Evolutionary conservation across 495 filamentous ascomycete species (phyloP).

Genomic region (Margaritispora aquatica): DNA sequence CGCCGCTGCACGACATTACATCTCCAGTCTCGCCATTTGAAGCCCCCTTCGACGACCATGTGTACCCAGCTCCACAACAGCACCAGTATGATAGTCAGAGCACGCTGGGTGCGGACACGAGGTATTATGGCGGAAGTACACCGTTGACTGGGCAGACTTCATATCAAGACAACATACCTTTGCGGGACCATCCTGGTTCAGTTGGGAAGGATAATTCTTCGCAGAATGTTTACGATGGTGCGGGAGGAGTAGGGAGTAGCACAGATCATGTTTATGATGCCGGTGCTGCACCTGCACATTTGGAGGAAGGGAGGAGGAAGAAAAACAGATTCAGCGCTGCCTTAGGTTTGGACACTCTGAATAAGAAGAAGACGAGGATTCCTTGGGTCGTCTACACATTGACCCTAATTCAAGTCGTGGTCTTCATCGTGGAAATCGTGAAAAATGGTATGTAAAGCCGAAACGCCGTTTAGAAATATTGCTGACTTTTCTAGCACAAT

Average conservation of each 20-base stretch:
- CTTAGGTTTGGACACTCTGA: slow-evolving; percentile 42
- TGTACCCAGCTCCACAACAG: slow-evolving; percentile 41
- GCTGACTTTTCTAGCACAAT: slow-evolving; percentile 39
- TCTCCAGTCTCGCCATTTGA: slow-evolving; percentile 43
- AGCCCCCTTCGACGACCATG: slow-evolving; percentile 54
- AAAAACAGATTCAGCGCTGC: slow-evolving; percentile 23
- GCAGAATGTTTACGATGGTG: not conserved
- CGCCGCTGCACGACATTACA: slow-evolving; percentile 19
- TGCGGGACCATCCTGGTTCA: slow-evolving; percentile 39
- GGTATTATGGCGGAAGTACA: slow-evolving; percentile 48
- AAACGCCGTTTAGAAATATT: slow-evolving; percentile 17
- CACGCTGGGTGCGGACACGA: slow-evolving; percentile 41
- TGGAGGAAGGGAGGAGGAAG: slow-evolving; percentile 19
- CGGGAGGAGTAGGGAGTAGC: slow-evolving; percentile 27
- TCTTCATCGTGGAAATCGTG: slow-evolving; percentile 88
- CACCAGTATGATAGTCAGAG: slow-evolving; percentile 35
- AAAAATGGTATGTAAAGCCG: slow-evolving; percentile 59
- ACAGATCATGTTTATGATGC: slow-evolving; percentile 46
- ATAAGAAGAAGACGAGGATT: slow-evolving; percentile 45
- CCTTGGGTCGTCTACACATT: slow-evolving; percentile 80
- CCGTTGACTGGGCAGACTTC: slow-evolving; percentile 36
- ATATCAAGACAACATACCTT: slow-evolving; percentile 60
- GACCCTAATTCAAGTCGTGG: slow-evolving; percentile 67
- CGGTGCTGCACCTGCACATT: slow-evolving; percentile 16
- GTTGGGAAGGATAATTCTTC: slow-evolving; percentile 22